Percentiles rank a stretch among this genome's conserved stretches.
phyloP scores from a whole-genome alignment of 176 grass and related monocot genomes.

The Rhynchospora tenuis region DNA sequence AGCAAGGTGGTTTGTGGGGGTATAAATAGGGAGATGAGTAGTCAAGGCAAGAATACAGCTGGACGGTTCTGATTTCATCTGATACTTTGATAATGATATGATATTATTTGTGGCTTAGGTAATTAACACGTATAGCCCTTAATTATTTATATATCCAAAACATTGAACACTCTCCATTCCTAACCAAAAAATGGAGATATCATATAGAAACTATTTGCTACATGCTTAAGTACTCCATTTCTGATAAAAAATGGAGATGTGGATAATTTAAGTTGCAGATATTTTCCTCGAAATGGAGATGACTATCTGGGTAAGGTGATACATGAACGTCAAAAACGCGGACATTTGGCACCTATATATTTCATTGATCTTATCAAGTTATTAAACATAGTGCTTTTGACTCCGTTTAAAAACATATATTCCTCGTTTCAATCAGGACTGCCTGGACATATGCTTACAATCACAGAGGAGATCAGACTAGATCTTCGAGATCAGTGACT shows the following conservation, averaged over 20 bases:
- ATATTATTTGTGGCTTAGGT: not conserved
- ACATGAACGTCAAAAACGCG: not conserved
- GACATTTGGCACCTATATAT: not conserved
- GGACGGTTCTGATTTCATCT: constrained; percentile 16
- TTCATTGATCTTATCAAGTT: not conserved
- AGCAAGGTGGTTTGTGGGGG: not conserved
- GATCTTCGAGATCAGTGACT: too few relatives aligned
- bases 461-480: too few relatives aligned
- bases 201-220: not conserved
- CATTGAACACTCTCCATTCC: not conserved
- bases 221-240: not conserved
- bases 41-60: not conserved
- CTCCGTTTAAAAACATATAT: not conserved
- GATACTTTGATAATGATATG: constrained; percentile 16
- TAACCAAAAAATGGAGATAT: not conserved
- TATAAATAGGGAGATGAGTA: constrained; percentile 8
- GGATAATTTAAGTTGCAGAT: not conserved
- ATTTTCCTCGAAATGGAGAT: not conserved
- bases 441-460: too few relatives aligned
- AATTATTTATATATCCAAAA: not conserved
- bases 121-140: not conserved
- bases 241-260: not conserved
- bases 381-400: not conserved
- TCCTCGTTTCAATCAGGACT: too few relatives aligned
- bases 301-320: not conserved